These are phyloP conservation scores for Cryptosporidium baileyi DNA, from an alignment of 169 alveolate genomes.

Conservation along the genomic window DNA sequence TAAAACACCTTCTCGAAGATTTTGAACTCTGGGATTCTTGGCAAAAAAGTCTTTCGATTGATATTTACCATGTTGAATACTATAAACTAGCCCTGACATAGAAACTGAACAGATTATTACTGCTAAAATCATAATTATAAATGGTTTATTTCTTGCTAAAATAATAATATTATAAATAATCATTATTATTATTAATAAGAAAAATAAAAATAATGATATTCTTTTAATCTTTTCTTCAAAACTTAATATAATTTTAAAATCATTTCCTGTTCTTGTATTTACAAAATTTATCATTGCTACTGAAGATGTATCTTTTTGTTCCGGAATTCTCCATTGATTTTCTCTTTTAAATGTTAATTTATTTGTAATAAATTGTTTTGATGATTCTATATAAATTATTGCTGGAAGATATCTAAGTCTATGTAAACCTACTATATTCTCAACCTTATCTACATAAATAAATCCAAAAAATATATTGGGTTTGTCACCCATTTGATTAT, in stretches of 20 bases:
- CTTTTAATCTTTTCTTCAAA: constrained; percentile 42
- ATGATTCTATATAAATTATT: constrained; percentile 46
- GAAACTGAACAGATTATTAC: constrained; percentile 45
- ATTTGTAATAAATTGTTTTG: constrained; percentile 22
- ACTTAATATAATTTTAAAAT: constrained; percentile 2
- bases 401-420: constrained; percentile 56
- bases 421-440: constrained; percentile 45
- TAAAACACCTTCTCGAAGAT: constrained; percentile 37
- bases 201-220: constrained; percentile 8
- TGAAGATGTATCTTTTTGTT: constrained; percentile 49
- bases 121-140: constrained; percentile 58
- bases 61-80: constrained; percentile 61
- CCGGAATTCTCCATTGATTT: constrained; percentile 69
- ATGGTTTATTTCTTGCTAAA: constrained; percentile 40
- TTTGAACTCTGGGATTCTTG: constrained; percentile 63
- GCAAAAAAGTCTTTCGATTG: constrained; percentile 65
- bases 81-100: constrained; percentile 64
- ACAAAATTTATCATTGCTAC: constrained; percentile 40
- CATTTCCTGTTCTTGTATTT: constrained; percentile 43
- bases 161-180: background rate
- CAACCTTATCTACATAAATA: constrained; percentile 57
- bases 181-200: background rate
- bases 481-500: constrained; percentile 7
- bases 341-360: constrained; percentile 44
- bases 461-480: constrained; percentile 33